These are phyloP conservation scores for Plasmodium gallinaceum DNA, from an alignment of 169 alveolate species.

Conservation along the genomic window DNA sequence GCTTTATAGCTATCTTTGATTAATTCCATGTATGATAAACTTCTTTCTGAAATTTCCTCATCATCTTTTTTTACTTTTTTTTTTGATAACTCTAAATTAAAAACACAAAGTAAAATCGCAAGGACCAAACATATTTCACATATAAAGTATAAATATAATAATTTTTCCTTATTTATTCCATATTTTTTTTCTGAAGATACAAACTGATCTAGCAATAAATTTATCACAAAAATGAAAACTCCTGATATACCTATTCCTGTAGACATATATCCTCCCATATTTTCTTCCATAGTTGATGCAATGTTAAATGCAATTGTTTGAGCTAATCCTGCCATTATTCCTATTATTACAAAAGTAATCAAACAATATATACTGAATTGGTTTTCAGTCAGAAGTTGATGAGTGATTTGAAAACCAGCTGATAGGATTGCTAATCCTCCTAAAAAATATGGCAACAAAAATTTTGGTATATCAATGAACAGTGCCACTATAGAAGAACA, in stretches of 20 bases:
- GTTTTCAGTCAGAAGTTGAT: neutral
- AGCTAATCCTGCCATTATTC: conserved; percentile 52
- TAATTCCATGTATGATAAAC: conserved; percentile 41
- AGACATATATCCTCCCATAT: conserved; percentile 71
- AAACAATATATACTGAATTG: conserved; percentile 43
- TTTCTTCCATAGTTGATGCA: conserved; percentile 52
- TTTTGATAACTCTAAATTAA: conserved; percentile 33
- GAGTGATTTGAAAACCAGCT: conserved; percentile 69
- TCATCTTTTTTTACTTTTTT: conserved; percentile 15
- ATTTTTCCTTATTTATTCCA: conserved; percentile 21
- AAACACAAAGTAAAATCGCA: conserved; percentile 37
- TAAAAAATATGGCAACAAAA: conserved; percentile 29
- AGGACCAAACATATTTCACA: conserved; percentile 41
- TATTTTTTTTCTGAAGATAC: conserved; percentile 12
- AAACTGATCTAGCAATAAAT: conserved; percentile 43
- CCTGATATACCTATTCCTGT: conserved; percentile 74
- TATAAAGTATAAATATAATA: conserved; percentile 20
- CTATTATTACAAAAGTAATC: conserved; percentile 44
- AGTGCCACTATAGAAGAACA: conserved; percentile 44
- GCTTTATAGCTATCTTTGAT: conserved; percentile 73
- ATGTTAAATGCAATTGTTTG: conserved; percentile 71
- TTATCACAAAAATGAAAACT: conserved; percentile 40
- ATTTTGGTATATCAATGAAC: conserved; percentile 35
- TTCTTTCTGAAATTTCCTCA: conserved; percentile 20
- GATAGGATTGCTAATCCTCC: conserved; percentile 31